Percentiles rank a stretch among this genome's conserved stretches.
Conservation (phyloP, 2,329 filamentous ascomycete genomes). For the Thelonectria olida region DNA sequence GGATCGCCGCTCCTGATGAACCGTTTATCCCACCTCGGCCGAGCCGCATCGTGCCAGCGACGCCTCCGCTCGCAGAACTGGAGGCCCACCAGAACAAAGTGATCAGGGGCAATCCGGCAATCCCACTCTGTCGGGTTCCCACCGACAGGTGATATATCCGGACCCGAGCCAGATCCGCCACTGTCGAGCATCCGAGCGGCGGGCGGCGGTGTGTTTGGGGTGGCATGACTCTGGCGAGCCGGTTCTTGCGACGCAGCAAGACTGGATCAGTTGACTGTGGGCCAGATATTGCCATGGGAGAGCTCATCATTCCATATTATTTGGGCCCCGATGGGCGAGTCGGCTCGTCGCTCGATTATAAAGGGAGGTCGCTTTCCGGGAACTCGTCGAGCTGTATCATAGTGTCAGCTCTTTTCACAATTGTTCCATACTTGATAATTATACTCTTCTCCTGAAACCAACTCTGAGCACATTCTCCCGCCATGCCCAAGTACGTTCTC, state of each 20-base stretch:
- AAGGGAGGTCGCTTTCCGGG: neutral
- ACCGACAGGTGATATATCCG: neutral
- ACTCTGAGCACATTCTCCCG: neutral
- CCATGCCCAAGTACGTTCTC: slow-evolving; percentile 37
- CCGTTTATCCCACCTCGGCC: neutral
- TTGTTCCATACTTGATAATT: neutral
- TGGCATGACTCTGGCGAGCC: neutral
- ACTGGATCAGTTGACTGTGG: slow-evolving; percentile 12
- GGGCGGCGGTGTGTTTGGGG: neutral
- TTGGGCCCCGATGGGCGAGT: neutral
- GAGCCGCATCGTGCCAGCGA: neutral
- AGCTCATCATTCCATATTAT: slow-evolving; percentile 1
- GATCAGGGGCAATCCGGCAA: neutral
- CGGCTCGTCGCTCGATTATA: neutral
- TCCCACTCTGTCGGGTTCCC: neutral
- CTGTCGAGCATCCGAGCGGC: neutral
- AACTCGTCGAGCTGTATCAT: neutral
- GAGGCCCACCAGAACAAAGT: neutral
- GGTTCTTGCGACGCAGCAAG: neutral
- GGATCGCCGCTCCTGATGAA: neutral
- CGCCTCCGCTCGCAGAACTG: neutral
- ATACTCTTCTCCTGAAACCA: neutral
- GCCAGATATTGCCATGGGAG: neutral
- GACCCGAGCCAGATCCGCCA: neutral
- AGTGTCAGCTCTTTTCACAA: neutral